A percentile compares a stretch with the other conserved stretches of the same genome.
Conservation (phyloP, 108 stramenopile species). For the Stephanodiscus triporus region DNA sequence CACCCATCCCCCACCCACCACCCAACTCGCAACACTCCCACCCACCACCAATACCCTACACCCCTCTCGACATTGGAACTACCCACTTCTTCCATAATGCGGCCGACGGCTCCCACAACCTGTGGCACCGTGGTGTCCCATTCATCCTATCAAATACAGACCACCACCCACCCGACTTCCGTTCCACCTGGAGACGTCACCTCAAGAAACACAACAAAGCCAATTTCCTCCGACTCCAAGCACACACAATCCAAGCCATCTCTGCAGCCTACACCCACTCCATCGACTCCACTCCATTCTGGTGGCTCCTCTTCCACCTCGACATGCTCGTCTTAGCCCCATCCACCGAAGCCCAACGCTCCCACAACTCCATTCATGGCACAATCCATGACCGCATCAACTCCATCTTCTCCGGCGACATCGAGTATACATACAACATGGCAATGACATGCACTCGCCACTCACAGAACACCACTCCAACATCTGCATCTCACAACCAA, state of each 20-base stretch:
- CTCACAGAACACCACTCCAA: background rate
- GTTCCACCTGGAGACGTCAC: background rate
- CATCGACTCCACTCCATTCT: constrained; percentile 7
- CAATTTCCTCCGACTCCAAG: too few relatives aligned
- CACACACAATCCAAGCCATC: background rate
- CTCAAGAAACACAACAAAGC: background rate
- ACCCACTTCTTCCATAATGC: too few relatives aligned
- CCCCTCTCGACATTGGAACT: too few relatives aligned
- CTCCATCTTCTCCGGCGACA: background rate
- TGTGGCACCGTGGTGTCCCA: background rate
- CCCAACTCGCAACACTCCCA: background rate
- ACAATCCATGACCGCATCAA: background rate
- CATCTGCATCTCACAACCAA: background rate
- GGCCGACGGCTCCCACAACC: constrained; percentile 6
- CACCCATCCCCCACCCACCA: background rate
- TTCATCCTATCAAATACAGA: background rate
- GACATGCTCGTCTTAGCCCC: constrained; percentile 16
- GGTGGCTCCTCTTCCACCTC: constrained; percentile 26
- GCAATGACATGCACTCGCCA: background rate
- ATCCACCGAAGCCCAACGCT: background rate
- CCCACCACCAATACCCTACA: background rate
- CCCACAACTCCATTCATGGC: background rate
- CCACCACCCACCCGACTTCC: background rate
- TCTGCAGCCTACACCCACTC: background rate
- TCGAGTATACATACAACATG: background rate